Evolutionary conservation across 305 asterid genomes (phyloP).

Genomic region (Plantago lanceolata): DNA sequence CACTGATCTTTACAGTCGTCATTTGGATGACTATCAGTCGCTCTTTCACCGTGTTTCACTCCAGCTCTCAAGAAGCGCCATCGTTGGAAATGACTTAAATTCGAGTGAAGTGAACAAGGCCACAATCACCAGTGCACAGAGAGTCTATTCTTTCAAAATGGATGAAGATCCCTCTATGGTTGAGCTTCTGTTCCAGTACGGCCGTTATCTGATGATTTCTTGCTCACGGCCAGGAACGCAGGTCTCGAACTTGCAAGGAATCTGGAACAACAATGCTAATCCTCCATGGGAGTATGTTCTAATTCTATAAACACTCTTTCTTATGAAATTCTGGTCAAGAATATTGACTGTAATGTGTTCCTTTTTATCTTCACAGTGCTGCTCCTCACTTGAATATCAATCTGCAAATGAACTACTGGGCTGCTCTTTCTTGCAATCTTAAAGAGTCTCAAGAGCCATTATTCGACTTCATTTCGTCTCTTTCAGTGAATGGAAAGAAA

Average conservation of each 20-base stretch:
- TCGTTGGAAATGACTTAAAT: slow-evolving; percentile 4
- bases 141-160: slow-evolving; percentile 52
- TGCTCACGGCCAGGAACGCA: slow-evolving; percentile 78
- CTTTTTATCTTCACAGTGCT: slow-evolving; percentile 41
- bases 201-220: slow-evolving; percentile 66
- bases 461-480: slow-evolving; percentile 55
- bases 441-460: slow-evolving; percentile 76
- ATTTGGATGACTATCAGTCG: slow-evolving; percentile 58
- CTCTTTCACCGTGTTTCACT: slow-evolving; percentile 69
- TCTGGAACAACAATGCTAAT: slow-evolving; percentile 57
- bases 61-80: slow-evolving; percentile 46
- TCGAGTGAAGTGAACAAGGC: slow-evolving; percentile 12
- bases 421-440: slow-evolving; percentile 68
- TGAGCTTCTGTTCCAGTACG: slow-evolving; percentile 74
- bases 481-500: slow-evolving; percentile 57
- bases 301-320: slow-evolving; percentile 8
- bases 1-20: slow-evolving; percentile 57
- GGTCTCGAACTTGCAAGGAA: slow-evolving; percentile 77
- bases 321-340: slow-evolving; percentile 7
- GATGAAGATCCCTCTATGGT: slow-evolving; percentile 72
- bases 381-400: slow-evolving; percentile 83
- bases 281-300: slow-evolving; percentile 82
- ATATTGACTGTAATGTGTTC: slow-evolving; percentile 18
- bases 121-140: slow-evolving; percentile 42
- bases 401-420: slow-evolving; percentile 91